Percentiles rank a stretch among this genome's conserved stretches.
Evolutionary conservation across 805 yeast genomes (phyloP).

Genomic region (Kazachstania kunashirensis): DNA sequence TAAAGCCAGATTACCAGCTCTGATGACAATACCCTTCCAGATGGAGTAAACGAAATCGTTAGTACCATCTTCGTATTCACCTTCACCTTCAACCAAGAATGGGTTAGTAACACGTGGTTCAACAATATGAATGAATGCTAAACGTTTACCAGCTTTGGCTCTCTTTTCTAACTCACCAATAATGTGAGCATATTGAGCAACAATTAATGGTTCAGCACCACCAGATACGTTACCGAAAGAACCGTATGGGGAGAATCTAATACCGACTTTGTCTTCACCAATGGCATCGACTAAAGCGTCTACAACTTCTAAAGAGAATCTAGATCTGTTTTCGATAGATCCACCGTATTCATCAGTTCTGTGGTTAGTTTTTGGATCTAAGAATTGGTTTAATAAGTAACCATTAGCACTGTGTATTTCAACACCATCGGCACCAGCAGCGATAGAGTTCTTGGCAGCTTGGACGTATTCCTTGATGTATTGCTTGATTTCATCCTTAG

Average conservation of each 20-base stretch:
- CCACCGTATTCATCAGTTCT: conserved; percentile 49
- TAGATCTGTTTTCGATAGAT: conserved; percentile 38
- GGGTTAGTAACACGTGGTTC: conserved; percentile 37
- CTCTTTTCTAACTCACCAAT: conserved; percentile 33
- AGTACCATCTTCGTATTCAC: conserved; percentile 21
- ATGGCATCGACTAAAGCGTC: conserved; percentile 41
- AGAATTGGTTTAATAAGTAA: conserved; percentile 46
- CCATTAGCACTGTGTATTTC: conserved; percentile 65
- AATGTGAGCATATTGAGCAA: conserved; percentile 33
- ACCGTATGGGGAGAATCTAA: conserved; percentile 41
- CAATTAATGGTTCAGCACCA: conserved; percentile 20
- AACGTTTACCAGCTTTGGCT: conserved; percentile 26
- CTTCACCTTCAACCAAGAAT: conserved; percentile 17
- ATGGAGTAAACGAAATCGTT: conserved; percentile 34
- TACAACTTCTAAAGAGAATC: conserved; percentile 39
- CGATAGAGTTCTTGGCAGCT: conserved; percentile 35
- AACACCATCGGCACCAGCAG: conserved; percentile 43
- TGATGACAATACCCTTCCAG: conserved; percentile 38
- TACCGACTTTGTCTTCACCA: conserved; percentile 41
- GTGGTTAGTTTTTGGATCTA: conserved; percentile 38
- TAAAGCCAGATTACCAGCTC: conserved; percentile 32
- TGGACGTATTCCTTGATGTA: conserved; percentile 33
- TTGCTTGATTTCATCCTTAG: conserved; percentile 31
- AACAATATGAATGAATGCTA: conserved; percentile 37
- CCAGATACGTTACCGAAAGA: conserved; percentile 33